Evolutionary conservation across 176 grass and related monocot species (phyloP).

Genomic region (Urochloa ruziziensis): DNA sequence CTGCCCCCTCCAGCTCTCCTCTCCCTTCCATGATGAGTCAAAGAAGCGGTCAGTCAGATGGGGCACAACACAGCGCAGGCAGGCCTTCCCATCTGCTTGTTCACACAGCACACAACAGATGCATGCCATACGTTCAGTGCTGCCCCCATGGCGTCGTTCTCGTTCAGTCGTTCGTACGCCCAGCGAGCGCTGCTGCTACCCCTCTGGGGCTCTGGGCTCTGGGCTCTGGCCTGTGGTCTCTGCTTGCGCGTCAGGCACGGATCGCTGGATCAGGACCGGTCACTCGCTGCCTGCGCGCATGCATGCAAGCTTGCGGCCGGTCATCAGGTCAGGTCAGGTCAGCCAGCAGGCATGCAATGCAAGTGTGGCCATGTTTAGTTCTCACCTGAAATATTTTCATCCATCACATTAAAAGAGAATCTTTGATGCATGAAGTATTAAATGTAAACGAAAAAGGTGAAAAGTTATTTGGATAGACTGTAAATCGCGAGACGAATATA

Average conservation of each 20-base stretch:
- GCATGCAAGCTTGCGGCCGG: neutral
- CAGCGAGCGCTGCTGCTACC: neutral
- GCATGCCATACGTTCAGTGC: constrained; percentile 36
- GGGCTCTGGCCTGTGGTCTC: neutral
- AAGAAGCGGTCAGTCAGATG: constrained; percentile 30
- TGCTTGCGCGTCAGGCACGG: neutral
- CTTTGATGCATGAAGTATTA: no score
- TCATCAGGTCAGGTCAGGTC: neutral
- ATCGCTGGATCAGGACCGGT: neutral
- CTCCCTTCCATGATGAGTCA: constrained; percentile 33
- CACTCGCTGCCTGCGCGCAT: neutral
- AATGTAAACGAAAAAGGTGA: no score
- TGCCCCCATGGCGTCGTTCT: neutral
- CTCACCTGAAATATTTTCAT: no score
- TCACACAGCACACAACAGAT: neutral
- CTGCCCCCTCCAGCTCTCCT: neutral
- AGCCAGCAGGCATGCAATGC: neutral
- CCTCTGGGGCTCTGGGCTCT: neutral
- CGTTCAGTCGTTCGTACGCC: neutral
- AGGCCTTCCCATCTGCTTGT: constrained; percentile 27
- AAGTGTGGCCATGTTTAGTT: no score
- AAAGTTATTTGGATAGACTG: no score
- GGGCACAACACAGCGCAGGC: neutral
- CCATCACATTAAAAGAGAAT: no score
- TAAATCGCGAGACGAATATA: no score